Evolutionary conservation across 148 eudicot genomes (phyloP).

Genomic region (Linanthus parryae): DNA sequence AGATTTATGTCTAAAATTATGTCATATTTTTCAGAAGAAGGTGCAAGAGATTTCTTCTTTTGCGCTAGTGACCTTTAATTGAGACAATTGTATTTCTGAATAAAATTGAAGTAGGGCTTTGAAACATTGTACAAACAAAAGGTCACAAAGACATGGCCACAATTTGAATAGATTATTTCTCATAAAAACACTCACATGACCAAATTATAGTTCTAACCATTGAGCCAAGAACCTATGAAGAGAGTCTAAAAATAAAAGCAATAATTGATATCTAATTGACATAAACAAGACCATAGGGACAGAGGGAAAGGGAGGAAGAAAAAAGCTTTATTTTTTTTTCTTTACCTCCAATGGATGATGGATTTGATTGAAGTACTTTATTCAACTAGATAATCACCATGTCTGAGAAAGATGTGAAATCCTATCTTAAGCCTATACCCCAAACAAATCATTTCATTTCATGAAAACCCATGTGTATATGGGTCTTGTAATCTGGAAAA

Average conservation of each 20-base stretch:
- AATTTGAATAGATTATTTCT: no score
- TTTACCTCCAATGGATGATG: slow-evolving; percentile 19
- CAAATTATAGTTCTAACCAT: neutral
- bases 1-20: no score
- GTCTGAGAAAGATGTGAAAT: slow-evolving; percentile 36
- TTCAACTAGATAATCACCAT: slow-evolving; percentile 33
- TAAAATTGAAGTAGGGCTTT: no score
- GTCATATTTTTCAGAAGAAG: neutral
- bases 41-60: no score
- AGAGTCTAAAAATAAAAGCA: slow-evolving; percentile 3
- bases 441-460: slow-evolving; percentile 3
- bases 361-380: slow-evolving; percentile 20
- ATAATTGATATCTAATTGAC: slow-evolving; percentile 7
- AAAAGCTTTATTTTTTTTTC: slow-evolving; percentile 14
- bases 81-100: no score
- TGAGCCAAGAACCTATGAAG: neutral
- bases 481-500: no score
- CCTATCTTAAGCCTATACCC: slow-evolving; percentile 23
- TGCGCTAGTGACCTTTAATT: no score
- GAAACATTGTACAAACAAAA: no score
- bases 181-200: no score
- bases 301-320: slow-evolving; percentile 7
- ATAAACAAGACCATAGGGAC: neutral
- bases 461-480: neutral
- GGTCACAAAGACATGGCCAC: no score